A percentile compares a stretch with the other conserved stretches of the same genome.
Evolutionary conservation across 805 yeast genomes (phyloP).

Genomic region (Lachancea sp.): DNA sequence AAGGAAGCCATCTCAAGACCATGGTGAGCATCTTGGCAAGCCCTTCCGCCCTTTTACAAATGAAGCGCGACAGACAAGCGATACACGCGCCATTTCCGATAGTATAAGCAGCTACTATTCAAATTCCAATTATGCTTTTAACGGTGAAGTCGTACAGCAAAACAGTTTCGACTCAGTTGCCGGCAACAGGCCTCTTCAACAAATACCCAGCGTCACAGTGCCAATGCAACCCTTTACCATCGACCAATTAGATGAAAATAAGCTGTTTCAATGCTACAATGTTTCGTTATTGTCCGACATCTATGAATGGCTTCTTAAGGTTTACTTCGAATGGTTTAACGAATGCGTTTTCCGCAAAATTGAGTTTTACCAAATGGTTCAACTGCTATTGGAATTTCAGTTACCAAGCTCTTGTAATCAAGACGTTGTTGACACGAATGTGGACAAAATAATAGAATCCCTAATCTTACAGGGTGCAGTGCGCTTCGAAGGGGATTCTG

Average conservation of each 20-base stretch:
- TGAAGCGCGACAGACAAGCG: slow-evolving; percentile 20
- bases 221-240: slow-evolving; percentile 56
- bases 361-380: slow-evolving; percentile 50
- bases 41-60: slow-evolving; percentile 20
- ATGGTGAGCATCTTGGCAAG: slow-evolving; percentile 7
- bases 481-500: slow-evolving; percentile 31
- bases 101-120: slow-evolving; percentile 30
- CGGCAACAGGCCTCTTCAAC: slow-evolving; percentile 31
- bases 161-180: slow-evolving; percentile 29
- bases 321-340: slow-evolving; percentile 47
- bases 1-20: background rate
- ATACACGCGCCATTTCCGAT: slow-evolving; percentile 25
- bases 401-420: slow-evolving; percentile 45
- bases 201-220: slow-evolving; percentile 34
- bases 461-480: slow-evolving; percentile 40
- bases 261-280: slow-evolving; percentile 41
- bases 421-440: slow-evolving; percentile 43
- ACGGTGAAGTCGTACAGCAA: slow-evolving; percentile 23
- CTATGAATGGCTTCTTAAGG: slow-evolving; percentile 47
- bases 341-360: slow-evolving; percentile 42
- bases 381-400: slow-evolving; percentile 45
- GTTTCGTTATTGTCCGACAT: slow-evolving; percentile 45
- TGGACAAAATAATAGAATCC: slow-evolving; percentile 42
- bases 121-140: slow-evolving; percentile 31
- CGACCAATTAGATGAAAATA: slow-evolving; percentile 41